Percentiles rank a stretch among this genome's conserved stretches.
Evolutionary conservation across 1,139 yeast genomes (phyloP).

Genomic region (Geotrichum macrosporum): DNA sequence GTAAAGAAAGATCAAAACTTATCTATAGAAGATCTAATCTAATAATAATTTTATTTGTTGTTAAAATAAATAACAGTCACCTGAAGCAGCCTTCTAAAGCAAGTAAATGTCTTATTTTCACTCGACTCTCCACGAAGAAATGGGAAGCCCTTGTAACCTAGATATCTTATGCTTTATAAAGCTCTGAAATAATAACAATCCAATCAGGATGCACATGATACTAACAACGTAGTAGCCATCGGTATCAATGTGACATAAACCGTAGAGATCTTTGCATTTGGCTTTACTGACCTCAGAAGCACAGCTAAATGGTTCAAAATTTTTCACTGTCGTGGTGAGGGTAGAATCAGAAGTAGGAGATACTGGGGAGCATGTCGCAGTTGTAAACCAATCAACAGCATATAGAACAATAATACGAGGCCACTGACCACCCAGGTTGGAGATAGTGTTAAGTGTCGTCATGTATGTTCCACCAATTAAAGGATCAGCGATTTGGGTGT

Average conservation of each 20-base stretch:
- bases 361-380: constrained; percentile 51
- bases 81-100: too few relatives aligned
- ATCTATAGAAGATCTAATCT: too few relatives aligned
- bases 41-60: too few relatives aligned
- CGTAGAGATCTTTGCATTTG: constrained; percentile 52
- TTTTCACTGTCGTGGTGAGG: constrained; percentile 20
- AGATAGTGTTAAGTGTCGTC: constrained; percentile 89
- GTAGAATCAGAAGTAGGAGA: constrained; percentile 25
- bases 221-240: constrained; percentile 89
- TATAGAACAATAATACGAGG: constrained; percentile 75
- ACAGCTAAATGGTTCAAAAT: constrained; percentile 42
- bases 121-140: constrained; percentile 63
- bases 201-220: constrained; percentile 61
- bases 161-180: constrained; percentile 62
- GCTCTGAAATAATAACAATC: constrained; percentile 57
- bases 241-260: constrained; percentile 49
- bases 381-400: constrained; percentile 74
- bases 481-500: constrained; percentile 93
- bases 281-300: constrained; percentile 43
- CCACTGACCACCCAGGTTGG: constrained; percentile 97
- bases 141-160: constrained; percentile 58
- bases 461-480: constrained; percentile 95
- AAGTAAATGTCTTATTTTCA: too few relatives aligned
- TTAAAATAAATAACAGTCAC: too few relatives aligned
- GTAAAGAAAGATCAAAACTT: too few relatives aligned